These are phyloP conservation scores for Stephania yunnanensis DNA, from an alignment of 164 flowering plant species.

Conservation along the genomic window DNA sequence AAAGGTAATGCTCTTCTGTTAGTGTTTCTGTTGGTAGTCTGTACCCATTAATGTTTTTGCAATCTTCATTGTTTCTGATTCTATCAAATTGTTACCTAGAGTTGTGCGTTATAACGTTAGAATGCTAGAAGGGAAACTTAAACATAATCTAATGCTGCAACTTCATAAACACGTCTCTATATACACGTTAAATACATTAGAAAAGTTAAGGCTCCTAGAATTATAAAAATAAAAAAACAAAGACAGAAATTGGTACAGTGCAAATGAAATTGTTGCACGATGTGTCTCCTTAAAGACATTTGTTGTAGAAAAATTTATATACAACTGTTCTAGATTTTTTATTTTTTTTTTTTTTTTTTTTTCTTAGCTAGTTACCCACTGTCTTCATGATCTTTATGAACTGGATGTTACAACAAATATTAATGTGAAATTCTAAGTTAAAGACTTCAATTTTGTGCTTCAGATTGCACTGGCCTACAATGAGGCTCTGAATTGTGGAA, in stretches of 20 bases:
- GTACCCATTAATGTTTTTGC: not conserved
- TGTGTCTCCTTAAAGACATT: no score
- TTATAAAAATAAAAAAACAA: no score
- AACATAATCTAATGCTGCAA: not conserved
- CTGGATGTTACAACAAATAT: not conserved
- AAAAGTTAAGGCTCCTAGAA: no score
- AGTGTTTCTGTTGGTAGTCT: not conserved
- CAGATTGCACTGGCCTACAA: slow-evolving; percentile 81
- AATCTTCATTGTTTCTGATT: not conserved
- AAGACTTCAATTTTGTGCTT: slow-evolving; percentile 11
- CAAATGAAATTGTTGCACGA: no score
- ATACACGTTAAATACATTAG: not conserved
- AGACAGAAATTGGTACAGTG: no score
- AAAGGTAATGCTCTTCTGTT: slow-evolving; percentile 48
- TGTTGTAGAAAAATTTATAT: no score
- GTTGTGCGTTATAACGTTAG: not conserved
- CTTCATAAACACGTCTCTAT: not conserved
- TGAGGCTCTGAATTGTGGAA: slow-evolving; percentile 63
- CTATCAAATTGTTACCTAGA: not conserved
- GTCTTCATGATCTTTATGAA: not conserved
- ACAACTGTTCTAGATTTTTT: no score
- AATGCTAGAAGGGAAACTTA: not conserved
- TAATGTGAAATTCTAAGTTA: not conserved
- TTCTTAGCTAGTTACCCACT: not conserved
- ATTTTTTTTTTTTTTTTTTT: no score